Base-by-base conservation (phyloP, 306 rosid genomes). In the Dicorynia guianensis region DNA sequence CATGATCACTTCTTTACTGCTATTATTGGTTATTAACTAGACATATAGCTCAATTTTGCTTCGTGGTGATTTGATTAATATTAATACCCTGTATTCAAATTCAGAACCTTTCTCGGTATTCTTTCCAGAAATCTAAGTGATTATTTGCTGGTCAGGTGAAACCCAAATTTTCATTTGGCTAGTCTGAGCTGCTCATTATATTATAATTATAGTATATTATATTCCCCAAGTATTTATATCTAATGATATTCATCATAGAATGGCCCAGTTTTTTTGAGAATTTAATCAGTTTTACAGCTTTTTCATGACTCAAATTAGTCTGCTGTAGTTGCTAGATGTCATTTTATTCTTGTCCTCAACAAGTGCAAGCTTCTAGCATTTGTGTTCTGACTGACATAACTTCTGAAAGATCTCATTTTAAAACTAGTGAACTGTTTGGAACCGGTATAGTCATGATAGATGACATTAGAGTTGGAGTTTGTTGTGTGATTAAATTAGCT, bases 351-450 rank as follows among this genome's bases (percentile, higher is more conserved):
- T 49, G 65, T 72, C 38, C 6, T 17, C 3, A 5, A 8, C 36
- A n/a, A 50, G 18, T 63, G 63, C 79, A 72, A 79, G 61, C 40
- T 58, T 80, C 67, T 67, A 60, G 30, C 20, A 19, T 13, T 61
- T 34, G 5, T 69, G 12, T 30, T 40, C 25, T 25, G n/a, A 53
- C 11, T 43, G 12, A 17, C 35, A 4, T 33, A 9, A 34, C 15
- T 42, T 66, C 33, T 44, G 7, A 35, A 33, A 64, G 63, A 64
- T 34, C 47, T 43, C 6, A 62, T 65, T 43, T 55, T 43, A 20
- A 19, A 52, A 36, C 30, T 66, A 55, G 11, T 15, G 11, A 36
- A 15, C 52, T 30, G 39, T 54, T 42, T 53, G 49, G 44, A 25
- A n/a, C 63, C 9, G 17, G 48, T 63, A 64, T 52, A 39, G 71